phyloP scores from a whole-genome alignment of 2,329 filamentous ascomycete genomes.

The Ustulina deusta region DNA sequence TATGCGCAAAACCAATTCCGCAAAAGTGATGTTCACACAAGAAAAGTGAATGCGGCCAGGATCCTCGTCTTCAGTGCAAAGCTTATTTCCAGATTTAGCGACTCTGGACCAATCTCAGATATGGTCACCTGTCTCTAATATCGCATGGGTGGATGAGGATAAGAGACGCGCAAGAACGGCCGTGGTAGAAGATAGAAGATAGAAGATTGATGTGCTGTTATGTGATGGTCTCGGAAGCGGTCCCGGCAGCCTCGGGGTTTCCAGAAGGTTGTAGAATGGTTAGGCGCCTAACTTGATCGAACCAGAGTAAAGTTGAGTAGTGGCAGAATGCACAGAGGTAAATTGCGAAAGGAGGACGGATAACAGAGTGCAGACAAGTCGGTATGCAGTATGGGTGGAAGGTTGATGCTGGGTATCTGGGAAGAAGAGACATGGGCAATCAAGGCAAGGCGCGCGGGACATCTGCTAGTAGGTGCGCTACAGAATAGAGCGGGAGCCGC shows the following conservation, averaged over 20 bases:
- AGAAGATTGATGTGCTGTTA: conserved; percentile 2
- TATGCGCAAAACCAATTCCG: conserved; percentile 13
- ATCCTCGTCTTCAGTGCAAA: not conserved
- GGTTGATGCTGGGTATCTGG: conserved; percentile 7
- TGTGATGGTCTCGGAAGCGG: conserved; percentile 20
- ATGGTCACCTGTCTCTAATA: not conserved
- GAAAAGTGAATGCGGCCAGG: conserved; percentile 1
- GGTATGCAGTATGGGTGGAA: not conserved
- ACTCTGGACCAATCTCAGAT: not conserved
- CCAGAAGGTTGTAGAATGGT: conserved; percentile 44
- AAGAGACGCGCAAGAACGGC: conserved; percentile 12
- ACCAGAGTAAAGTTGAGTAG: not conserved
- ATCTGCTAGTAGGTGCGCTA: conserved; percentile 5
- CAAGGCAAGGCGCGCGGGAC: conserved; percentile 32
- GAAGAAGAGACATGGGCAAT: conserved; percentile 30
- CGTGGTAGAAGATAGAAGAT: conserved; percentile 31
- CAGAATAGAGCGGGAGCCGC: conserved; percentile 27
- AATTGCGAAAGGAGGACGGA: conserved; percentile 1
- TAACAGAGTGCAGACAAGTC: not conserved
- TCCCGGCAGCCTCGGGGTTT: conserved; percentile 39
- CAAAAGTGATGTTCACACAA: conserved; percentile 14
- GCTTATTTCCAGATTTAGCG: not conserved
- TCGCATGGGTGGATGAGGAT: not conserved
- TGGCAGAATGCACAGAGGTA: conserved; percentile 5
- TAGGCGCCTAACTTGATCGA: not conserved